Evolutionary conservation across 106 monocot species (phyloP).

Genomic region (Dendrobium huoshanense): DNA sequence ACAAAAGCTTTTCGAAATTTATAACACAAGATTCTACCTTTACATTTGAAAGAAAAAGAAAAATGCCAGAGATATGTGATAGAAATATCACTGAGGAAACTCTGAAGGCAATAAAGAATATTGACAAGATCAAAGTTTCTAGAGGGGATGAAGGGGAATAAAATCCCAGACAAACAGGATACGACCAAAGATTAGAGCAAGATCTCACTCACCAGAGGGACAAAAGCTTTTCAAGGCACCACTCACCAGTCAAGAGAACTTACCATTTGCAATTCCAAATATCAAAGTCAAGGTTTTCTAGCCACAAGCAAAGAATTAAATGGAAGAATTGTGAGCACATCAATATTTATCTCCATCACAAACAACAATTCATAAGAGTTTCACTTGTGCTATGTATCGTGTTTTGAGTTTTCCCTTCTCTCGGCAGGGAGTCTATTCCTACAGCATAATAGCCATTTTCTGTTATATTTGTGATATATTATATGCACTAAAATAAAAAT

Average conservation of each 20-base stretch:
- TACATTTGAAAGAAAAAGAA: conserved; percentile 84
- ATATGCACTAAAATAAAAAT: no score
- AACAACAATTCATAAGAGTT: no score
- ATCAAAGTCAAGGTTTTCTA: conserved; percentile 51
- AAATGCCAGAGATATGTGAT: conserved; percentile 81
- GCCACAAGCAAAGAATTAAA: conserved; percentile 23
- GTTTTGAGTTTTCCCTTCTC: no score
- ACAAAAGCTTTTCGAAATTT: conserved; percentile 75
- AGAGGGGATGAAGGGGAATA: conserved; percentile 62
- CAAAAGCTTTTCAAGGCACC: conserved; percentile 34
- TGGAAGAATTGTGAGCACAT: conserved; percentile 36
- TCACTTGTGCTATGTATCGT: no score
- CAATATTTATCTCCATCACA: no score
- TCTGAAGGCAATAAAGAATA: conserved; percentile 74
- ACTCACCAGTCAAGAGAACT: conserved; percentile 20
- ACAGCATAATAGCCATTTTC: no score
- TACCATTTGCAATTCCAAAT: conserved; percentile 37
- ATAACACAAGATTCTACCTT: conserved; percentile 85
- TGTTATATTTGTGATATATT: no score
- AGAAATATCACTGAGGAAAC: conserved; percentile 54
- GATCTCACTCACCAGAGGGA: conserved; percentile 15
- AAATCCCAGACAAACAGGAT: conserved; percentile 20
- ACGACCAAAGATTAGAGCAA: conserved; percentile 50
- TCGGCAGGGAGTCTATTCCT: no score
- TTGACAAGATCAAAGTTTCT: conserved; percentile 51